Conservation (phyloP, 2,329 filamentous ascomycete species). For the Phyllosticta paracitricarpa region DNA sequence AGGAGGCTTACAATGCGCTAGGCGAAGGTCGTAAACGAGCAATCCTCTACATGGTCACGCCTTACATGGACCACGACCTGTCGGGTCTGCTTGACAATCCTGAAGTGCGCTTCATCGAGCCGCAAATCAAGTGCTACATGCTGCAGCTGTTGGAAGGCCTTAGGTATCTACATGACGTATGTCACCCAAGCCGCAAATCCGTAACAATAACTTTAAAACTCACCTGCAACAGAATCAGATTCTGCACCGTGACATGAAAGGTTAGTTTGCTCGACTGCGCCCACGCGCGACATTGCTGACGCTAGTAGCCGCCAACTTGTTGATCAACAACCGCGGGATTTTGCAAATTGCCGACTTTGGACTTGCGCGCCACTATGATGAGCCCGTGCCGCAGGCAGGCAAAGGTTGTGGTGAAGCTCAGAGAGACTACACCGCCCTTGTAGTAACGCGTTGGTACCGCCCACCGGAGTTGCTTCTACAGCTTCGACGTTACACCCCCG, state of each 20-base stretch:
- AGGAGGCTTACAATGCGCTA: slow-evolving; percentile 21
- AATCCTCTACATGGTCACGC: slow-evolving; percentile 97
- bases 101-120: slow-evolving; percentile 71
- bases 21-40: slow-evolving; percentile 49
- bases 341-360: slow-evolving; percentile 97
- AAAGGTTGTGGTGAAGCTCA: slow-evolving; percentile 73
- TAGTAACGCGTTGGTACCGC: slow-evolving; percentile 94
- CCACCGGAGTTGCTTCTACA: slow-evolving; percentile 87
- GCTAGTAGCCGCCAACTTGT: slow-evolving; percentile 66
- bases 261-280: slow-evolving; percentile 19
- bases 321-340: slow-evolving; percentile 89
- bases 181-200: slow-evolving; percentile 22
- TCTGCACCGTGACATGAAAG: slow-evolving; percentile 93
- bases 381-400: slow-evolving; percentile 64
- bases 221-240: slow-evolving; percentile 46
- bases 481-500: slow-evolving; percentile 85
- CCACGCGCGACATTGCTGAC: neutral
- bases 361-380: slow-evolving; percentile 86
- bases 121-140: slow-evolving; percentile 98
- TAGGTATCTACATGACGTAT: slow-evolving; percentile 69
- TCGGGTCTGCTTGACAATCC: slow-evolving; percentile 94
- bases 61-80: slow-evolving; percentile 99
- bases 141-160: slow-evolving; percentile 84
- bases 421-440: slow-evolving; percentile 89
- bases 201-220: slow-evolving; percentile 7